phyloP scores from a whole-genome alignment of 257 asterid species.

The Echium plantagineum region DNA sequence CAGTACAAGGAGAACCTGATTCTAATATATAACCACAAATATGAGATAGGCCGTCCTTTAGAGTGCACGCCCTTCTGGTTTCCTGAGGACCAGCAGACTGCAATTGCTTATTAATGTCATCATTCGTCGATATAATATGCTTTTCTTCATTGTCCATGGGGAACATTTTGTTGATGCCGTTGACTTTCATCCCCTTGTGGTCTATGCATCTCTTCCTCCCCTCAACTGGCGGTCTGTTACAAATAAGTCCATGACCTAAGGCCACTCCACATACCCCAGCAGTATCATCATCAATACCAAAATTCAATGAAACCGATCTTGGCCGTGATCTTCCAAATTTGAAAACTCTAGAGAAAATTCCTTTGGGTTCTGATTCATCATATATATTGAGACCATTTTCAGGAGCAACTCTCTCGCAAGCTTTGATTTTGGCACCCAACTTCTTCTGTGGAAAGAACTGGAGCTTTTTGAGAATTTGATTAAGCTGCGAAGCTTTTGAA shows the following conservation, averaged over 20 bases:
- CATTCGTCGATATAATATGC: not conserved
- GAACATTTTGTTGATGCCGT: slow-evolving; percentile 27
- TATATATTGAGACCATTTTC: slow-evolving; percentile 22
- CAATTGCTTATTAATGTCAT: not conserved
- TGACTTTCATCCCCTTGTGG: slow-evolving; percentile 84
- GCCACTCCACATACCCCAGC: slow-evolving; percentile 57
- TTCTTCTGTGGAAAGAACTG: slow-evolving; percentile 29
- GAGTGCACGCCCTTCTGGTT: not conserved
- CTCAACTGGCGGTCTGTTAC: slow-evolving; percentile 44
- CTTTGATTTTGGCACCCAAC: slow-evolving; percentile 54
- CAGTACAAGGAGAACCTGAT: slow-evolving; percentile 24
- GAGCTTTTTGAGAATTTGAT: slow-evolving; percentile 33
- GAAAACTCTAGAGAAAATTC: slow-evolving; percentile 29
- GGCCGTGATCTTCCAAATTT: slow-evolving; percentile 44
- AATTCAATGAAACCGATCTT: slow-evolving; percentile 17
- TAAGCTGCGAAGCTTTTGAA: slow-evolving; percentile 28
- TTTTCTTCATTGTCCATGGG: slow-evolving; percentile 4
- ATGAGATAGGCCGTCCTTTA: not conserved
- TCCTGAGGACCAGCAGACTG: not conserved
- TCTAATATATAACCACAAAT: slow-evolving; percentile 24
- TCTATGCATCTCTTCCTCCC: slow-evolving; percentile 71
- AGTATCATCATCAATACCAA: slow-evolving; percentile 9
- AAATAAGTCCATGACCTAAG: slow-evolving; percentile 49
- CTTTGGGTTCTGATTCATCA: slow-evolving; percentile 10
- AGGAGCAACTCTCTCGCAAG: slow-evolving; percentile 16